A percentile compares a stretch with the other conserved stretches of the same genome.
Evolutionary conservation across 1,139 yeast genomes (phyloP).

Genomic region (Pneumocystis wakefieldiae): DNA sequence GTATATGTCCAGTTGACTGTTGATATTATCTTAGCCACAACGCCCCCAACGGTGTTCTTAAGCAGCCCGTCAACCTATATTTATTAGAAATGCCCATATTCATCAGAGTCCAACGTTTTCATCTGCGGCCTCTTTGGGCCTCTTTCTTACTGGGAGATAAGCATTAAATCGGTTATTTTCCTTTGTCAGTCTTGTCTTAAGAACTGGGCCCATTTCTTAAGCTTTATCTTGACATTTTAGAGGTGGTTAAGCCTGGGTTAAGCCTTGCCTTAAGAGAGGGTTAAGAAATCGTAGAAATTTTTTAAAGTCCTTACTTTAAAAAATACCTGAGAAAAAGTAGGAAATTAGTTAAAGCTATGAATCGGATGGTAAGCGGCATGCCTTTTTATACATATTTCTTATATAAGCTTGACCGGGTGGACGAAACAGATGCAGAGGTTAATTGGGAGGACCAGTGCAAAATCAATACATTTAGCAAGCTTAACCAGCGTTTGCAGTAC

Average conservation of each 20-base stretch:
- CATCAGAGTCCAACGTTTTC: neutral
- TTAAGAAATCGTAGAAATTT: neutral
- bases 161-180: neutral
- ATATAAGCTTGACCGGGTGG: neutral
- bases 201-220: neutral
- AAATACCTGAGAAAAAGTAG: neutral
- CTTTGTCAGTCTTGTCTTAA: neutral
- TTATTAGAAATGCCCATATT: neutral
- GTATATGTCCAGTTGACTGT: neutral
- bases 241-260: too few species aligned
- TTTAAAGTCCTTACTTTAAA: neutral
- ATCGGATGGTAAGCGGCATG: neutral
- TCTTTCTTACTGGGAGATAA: neutral
- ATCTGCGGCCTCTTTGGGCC: neutral
- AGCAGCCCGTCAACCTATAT: neutral
- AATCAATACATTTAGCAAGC: slow-evolving; percentile 75
- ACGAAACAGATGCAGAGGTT: slow-evolving; percentile 27
- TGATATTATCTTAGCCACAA: neutral
- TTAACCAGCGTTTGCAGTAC: slow-evolving; percentile 50
- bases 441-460: slow-evolving; percentile 77
- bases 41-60: neutral
- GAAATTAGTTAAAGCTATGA: neutral
- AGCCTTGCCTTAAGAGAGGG: too few species aligned
- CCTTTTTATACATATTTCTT: neutral
- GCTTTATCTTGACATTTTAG: neutral